phyloP scores from a whole-genome alignment of 1,284 basidiomycete species.

The Apiotrichum akiyoshidainum region DNA sequence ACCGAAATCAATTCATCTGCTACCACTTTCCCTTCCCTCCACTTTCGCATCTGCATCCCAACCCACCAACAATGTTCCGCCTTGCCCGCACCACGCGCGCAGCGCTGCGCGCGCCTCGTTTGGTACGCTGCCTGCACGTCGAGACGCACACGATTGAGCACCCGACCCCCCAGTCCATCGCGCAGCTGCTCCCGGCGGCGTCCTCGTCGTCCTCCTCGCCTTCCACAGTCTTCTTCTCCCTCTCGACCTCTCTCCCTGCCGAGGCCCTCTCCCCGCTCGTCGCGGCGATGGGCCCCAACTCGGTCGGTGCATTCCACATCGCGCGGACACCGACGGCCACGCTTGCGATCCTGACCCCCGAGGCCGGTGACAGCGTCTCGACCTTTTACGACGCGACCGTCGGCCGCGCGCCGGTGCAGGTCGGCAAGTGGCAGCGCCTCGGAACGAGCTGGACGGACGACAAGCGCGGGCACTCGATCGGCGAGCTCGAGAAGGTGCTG shows the following conservation, averaged over 20 bases:
- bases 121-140: slow-evolving; percentile 7
- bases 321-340: slow-evolving; percentile 28
- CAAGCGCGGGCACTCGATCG: slow-evolving; percentile 30
- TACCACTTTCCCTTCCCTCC: background rate
- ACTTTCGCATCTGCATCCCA: background rate
- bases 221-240: slow-evolving; percentile 28
- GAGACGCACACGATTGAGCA: slow-evolving; percentile 31
- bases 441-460: slow-evolving; percentile 32
- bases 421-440: slow-evolving; percentile 43
- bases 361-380: slow-evolving; percentile 9
- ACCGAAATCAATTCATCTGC: too few relatives aligned
- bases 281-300: slow-evolving; percentile 16
- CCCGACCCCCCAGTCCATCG: slow-evolving; percentile 9
- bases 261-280: slow-evolving; percentile 23
- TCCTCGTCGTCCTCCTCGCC: slow-evolving; percentile 28
- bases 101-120: background rate
- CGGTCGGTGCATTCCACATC: slow-evolving; percentile 35
- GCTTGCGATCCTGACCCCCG: slow-evolving; percentile 31
- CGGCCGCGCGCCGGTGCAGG: slow-evolving; percentile 37
- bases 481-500: slow-evolving; percentile 29
- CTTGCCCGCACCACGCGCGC: background rate
- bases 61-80: background rate
- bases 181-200: background rate
- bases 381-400: slow-evolving; percentile 24
- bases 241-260: slow-evolving; percentile 33